A percentile compares a stretch with the other conserved stretches of the same genome.
Evolutionary conservation across 2,329 filamentous ascomycete species (phyloP).

Genomic region (Cladosporium halotolerans): DNA sequence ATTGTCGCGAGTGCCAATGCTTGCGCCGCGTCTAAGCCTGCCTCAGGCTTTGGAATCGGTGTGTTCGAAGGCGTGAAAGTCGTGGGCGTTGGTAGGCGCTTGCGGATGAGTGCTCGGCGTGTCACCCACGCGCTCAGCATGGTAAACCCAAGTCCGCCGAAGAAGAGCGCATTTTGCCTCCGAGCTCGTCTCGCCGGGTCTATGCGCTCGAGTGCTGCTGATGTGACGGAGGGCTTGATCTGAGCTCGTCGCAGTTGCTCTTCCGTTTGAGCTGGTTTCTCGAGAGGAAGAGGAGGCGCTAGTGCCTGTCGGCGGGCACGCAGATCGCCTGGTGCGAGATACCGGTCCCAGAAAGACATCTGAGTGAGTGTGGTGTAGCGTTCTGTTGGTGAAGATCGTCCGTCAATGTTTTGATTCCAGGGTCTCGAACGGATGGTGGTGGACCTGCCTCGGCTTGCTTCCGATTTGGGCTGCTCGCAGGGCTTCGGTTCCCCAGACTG

Average conservation of each 20-base stretch:
- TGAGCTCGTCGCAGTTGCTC: not conserved
- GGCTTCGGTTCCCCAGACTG: not conserved
- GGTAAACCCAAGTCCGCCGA: conserved; percentile 70
- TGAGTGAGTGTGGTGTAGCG: not conserved
- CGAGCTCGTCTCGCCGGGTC: conserved; percentile 23
- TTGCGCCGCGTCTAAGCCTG: conserved; percentile 68
- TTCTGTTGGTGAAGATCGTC: not conserved
- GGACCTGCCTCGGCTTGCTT: not conserved
- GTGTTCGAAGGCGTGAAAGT: conserved; percentile 64
- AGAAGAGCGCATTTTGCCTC: conserved; percentile 49
- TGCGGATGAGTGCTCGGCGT: conserved; percentile 57
- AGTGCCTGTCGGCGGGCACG: conserved; percentile 16
- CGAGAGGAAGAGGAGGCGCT: not conserved
- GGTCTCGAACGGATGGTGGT: not conserved
- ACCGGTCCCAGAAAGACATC: conserved; percentile 30
- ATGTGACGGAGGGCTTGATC: conserved; percentile 8
- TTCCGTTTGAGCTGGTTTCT: not conserved
- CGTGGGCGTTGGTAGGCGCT: conserved; percentile 57
- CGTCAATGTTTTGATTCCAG: not conserved
- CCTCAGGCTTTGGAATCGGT: conserved; percentile 39
- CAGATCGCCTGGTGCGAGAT: conserved; percentile 29
- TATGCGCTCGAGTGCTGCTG: conserved; percentile 18
- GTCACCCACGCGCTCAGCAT: conserved; percentile 61
- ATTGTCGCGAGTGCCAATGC: conserved; percentile 81
- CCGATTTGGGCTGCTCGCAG: not conserved